Conservation (phyloP, 331 rosid genomes). For the Quercus tomentella region DNA sequence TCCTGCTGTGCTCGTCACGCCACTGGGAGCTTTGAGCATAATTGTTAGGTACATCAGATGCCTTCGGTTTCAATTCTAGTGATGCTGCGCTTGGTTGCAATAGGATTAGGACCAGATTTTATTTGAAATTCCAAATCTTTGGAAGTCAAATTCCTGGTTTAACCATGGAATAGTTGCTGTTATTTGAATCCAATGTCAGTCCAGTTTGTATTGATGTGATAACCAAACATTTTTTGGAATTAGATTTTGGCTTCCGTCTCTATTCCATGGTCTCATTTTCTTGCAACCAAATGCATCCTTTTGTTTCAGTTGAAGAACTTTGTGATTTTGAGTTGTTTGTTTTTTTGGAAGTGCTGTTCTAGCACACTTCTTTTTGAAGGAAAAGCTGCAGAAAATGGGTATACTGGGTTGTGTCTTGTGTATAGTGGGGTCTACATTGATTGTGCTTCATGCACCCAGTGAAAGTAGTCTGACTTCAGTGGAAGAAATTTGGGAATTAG, state of each 20-base stretch:
- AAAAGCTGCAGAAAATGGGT: conserved; percentile 86
- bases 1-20: conserved; percentile 90
- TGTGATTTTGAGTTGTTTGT: background rate
- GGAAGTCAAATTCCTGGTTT: background rate
- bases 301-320: background rate
- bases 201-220: background rate
- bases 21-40: conserved; percentile 90
- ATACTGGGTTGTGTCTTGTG: conserved; percentile 84
- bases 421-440: conserved; percentile 71
- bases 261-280: background rate
- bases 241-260: background rate
- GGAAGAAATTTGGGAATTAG: conserved; percentile 76
- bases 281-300: background rate
- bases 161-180: background rate
- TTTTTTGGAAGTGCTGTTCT: conserved; percentile 60
- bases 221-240: background rate
- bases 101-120: background rate
- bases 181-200: background rate
- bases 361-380: conserved; percentile 83
- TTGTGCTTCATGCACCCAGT: conserved; percentile 84
- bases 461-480: conserved; percentile 68
- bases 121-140: background rate
- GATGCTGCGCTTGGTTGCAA: background rate
- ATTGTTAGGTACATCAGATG: conserved; percentile 59
- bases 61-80: background rate